Percentiles rank a stretch among this genome's conserved stretches.
phyloP scores from a whole-genome alignment of 2,329 filamentous ascomycete species.

The Drechslerella dactyloides region DNA sequence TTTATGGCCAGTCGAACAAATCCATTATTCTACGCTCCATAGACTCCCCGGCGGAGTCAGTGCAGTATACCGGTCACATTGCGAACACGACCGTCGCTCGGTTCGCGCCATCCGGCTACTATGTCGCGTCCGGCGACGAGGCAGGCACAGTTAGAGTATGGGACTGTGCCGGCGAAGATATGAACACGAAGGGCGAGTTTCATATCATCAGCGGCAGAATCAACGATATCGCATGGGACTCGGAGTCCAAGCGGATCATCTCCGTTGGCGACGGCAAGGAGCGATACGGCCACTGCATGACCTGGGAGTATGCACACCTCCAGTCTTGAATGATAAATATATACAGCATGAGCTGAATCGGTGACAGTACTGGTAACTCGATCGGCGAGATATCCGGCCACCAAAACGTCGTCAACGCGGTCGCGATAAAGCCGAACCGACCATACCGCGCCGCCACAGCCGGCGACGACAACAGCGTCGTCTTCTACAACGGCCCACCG shows the following conservation, averaged over 20 bases:
- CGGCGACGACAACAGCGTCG: slow-evolving; percentile 85
- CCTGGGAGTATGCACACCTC: slow-evolving; percentile 43
- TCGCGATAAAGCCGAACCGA: slow-evolving; percentile 85
- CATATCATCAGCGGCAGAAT: slow-evolving; percentile 91
- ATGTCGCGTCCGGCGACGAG: slow-evolving; percentile 88
- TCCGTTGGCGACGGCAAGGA: slow-evolving; percentile 95
- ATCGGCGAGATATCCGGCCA: slow-evolving; percentile 94
- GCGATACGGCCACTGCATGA: slow-evolving; percentile 59
- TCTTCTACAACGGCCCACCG: slow-evolving; percentile 90
- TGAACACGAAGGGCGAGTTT: slow-evolving; percentile 90
- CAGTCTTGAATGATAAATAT: slow-evolving; percentile 74
- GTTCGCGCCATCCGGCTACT: slow-evolving; percentile 93
- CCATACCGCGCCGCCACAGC: slow-evolving; percentile 91
- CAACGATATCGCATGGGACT: slow-evolving; percentile 97
- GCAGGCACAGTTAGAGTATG: slow-evolving; percentile 86
- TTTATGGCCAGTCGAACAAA: slow-evolving; percentile 75
- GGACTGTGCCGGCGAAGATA: slow-evolving; percentile 79
- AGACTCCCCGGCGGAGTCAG: slow-evolving; percentile 81
- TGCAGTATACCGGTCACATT: slow-evolving; percentile 92
- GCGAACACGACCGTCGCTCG: slow-evolving; percentile 87
- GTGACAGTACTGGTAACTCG: slow-evolving; percentile 88
- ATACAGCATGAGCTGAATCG: slow-evolving; percentile 16
- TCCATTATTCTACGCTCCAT: slow-evolving; percentile 95
- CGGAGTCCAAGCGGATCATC: slow-evolving; percentile 93
- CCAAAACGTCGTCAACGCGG: slow-evolving; percentile 85